Evolutionary conservation across 2,329 filamentous ascomycete species (phyloP), one percentile per base, ranked within the genome.

Genomic region (Ophiostoma piceae): DNA sequence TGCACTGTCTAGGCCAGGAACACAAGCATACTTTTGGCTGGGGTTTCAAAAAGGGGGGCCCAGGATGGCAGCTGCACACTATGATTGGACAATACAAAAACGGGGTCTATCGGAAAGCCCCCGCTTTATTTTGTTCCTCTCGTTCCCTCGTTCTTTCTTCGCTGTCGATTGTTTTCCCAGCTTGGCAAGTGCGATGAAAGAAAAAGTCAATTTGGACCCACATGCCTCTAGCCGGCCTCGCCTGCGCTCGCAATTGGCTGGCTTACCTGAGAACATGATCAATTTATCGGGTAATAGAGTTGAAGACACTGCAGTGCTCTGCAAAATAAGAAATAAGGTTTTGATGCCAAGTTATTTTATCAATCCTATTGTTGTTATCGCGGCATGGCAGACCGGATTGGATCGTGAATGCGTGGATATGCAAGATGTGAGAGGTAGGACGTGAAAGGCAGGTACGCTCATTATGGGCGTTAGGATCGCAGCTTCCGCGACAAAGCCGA

Each of bases 31-130:
- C 26, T 32, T 70, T 68, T 69, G 70, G 70, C 71, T 71, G 68
- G 70, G 68, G 72, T 74, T 74, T 74, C 74, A 73, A 70, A 73
- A 70, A 69, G 71, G 72, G 71, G 70, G 68, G 12, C 22, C 32
- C 62, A 37, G 32, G 69, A 67, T 29, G 26, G 14, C 8, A 3
- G 14, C 0, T 6, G 2, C 3, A 11, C 29, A 12, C 6, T 19
- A 3, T n/a, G 32, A 64, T 64, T 64, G 60, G 60, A 9, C 2
- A 9, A 9, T 8, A 11, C n/a, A 3, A 39, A 35, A 37, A 37
- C 29, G 19, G 60, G 51, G 51, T 26, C 51, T 57, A 1, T 7
- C n/a, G 6, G 1, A 29, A 3, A 12, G n/a, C 2, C 3, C 22
- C 51, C 51, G 12, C 26, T 32, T 26, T 62, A 29, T 29, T 62